These are phyloP conservation scores for Rosa multiflora DNA, from an alignment of 306 rosid species.

Conservation along the genomic window DNA sequence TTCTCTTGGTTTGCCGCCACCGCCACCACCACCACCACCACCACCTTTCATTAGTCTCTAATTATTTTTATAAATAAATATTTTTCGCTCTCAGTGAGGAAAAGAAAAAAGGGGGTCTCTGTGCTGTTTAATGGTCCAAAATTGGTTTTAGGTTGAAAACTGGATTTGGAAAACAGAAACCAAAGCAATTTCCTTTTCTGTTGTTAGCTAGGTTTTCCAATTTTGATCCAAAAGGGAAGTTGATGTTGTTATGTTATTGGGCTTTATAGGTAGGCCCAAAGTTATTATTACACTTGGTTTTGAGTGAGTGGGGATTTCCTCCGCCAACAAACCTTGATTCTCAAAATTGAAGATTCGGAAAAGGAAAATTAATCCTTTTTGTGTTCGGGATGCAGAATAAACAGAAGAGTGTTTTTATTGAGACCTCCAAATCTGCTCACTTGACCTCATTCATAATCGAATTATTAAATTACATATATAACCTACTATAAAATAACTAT, in stretches of 20 bases:
- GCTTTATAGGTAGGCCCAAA: background rate
- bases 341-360: no score
- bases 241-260: background rate
- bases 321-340: background rate
- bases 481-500: no score
- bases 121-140: background rate
- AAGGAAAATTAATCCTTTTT: no score
- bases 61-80: background rate
- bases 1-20: conserved; percentile 50
- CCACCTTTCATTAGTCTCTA: conserved; percentile 53
- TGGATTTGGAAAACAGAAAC: conserved; percentile 6
- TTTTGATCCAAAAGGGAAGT: conserved; percentile 29
- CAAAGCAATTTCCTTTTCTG: conserved; percentile 1
- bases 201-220: conserved; percentile 42
- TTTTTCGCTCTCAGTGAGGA: background rate
- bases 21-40: conserved; percentile 41
- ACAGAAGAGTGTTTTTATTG: no score
- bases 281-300: background rate
- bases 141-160: background rate
- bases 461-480: no score
- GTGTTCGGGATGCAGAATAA: no score
- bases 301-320: background rate
- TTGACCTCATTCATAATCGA: no score
- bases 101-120: background rate
- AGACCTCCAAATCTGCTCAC: no score